phyloP scores from a whole-genome alignment of 1,284 basidiomycete genomes.

The Phylloboletellus chloephorus region DNA sequence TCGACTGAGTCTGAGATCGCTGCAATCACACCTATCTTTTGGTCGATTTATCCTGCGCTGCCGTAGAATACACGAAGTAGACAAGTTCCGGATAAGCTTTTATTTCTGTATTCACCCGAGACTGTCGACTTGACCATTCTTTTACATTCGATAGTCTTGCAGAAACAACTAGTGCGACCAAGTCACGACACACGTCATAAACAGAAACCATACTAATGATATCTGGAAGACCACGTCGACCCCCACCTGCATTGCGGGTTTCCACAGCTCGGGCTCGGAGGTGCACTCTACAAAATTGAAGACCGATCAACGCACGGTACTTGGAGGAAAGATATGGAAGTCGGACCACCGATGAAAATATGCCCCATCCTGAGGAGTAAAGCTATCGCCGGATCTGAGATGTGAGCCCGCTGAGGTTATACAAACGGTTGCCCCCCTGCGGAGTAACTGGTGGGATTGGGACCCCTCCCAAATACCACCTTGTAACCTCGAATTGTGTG shows the following conservation, averaged over 20 bases:
- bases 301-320: background rate
- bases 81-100: too few relatives aligned
- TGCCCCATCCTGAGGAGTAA: too few relatives aligned
- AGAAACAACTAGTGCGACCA: slow-evolving; percentile 13
- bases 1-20: too few relatives aligned
- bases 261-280: slow-evolving; percentile 16
- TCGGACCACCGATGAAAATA: slow-evolving; percentile 14
- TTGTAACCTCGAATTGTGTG: background rate
- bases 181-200: background rate
- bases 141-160: slow-evolving; percentile 19
- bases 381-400: too few relatives aligned
- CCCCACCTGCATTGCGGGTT: slow-evolving; percentile 20
- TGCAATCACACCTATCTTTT: too few relatives aligned
- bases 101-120: too few relatives aligned
- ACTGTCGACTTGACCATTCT: too few relatives aligned
- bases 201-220: too few relatives aligned
- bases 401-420: too few relatives aligned
- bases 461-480: slow-evolving; percentile 13
- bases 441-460: slow-evolving; percentile 5
- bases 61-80: too few relatives aligned
- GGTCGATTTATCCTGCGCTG: too few relatives aligned
- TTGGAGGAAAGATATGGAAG: background rate
- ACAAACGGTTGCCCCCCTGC: slow-evolving; percentile 11
- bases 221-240: slow-evolving; percentile 10
- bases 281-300: slow-evolving; percentile 5